These are phyloP conservation scores for Xylariaceae sp. DNA, from an alignment of 2,329 filamentous ascomycete species.

Conservation along the genomic window DNA sequence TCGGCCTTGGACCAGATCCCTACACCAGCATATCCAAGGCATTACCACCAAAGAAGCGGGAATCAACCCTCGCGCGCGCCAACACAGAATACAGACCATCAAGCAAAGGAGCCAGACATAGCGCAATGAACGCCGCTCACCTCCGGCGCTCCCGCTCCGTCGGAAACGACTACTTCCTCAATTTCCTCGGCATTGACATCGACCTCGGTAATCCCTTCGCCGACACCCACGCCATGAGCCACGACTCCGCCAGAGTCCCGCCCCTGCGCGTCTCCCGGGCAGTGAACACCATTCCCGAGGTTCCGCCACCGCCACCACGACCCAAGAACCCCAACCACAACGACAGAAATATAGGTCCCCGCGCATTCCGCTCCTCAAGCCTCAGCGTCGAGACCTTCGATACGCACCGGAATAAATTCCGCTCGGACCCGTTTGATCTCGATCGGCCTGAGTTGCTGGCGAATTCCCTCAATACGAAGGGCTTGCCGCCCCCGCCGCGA, in stretches of 20 bases:
- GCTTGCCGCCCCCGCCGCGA: constrained; percentile 27
- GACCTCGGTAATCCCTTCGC: constrained; percentile 42
- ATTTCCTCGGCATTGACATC: constrained; percentile 36
- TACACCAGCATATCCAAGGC: constrained; percentile 27
- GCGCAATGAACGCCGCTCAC: constrained; percentile 25
- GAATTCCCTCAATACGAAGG: constrained; percentile 12
- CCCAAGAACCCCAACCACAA: neutral
- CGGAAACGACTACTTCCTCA: constrained; percentile 38
- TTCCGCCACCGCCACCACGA: constrained; percentile 23
- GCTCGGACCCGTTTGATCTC: constrained; percentile 62
- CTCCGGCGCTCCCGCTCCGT: constrained; percentile 31
- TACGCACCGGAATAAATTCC: constrained; percentile 48
- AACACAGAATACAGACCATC: constrained; percentile 37
- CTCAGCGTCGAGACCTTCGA: constrained; percentile 39
- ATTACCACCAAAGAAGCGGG: constrained; percentile 21
- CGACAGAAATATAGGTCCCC: constrained; percentile 25
- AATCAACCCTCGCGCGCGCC: constrained; percentile 41
- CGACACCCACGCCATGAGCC: constrained; percentile 40
- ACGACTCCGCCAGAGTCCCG: constrained; percentile 36
- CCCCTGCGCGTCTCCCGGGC: constrained; percentile 32
- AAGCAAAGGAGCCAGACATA: constrained; percentile 24
- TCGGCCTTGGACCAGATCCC: constrained; percentile 24
- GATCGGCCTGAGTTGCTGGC: constrained; percentile 46
- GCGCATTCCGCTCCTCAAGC: constrained; percentile 40
- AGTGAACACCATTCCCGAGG: constrained; percentile 46